Conservation (phyloP, 2,329 filamentous ascomycete species). For the Amphichorda felina region DNA sequence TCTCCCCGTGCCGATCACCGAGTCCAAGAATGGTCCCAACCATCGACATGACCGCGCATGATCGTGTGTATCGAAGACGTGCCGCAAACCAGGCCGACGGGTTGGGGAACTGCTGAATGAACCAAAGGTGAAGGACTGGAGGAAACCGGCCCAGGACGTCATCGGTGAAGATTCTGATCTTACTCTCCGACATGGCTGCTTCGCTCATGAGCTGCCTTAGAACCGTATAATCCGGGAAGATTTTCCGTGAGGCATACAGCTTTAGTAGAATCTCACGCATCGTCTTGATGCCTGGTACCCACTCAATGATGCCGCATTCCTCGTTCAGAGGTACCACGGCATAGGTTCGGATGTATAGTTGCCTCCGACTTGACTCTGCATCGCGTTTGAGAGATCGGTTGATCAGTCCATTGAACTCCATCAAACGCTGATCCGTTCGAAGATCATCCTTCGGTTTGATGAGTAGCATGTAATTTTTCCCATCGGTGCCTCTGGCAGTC, state of each 20-base stretch:
- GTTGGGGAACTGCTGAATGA: slow-evolving; percentile 87
- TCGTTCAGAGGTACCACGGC: slow-evolving; percentile 94
- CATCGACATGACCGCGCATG: slow-evolving; percentile 99
- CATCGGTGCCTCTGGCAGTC: slow-evolving; percentile 79
- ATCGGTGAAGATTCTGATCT: slow-evolving; percentile 61
- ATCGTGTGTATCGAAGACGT: slow-evolving; percentile 79
- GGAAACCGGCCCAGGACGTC: slow-evolving; percentile 56
- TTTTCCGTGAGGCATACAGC: slow-evolving; percentile 64
- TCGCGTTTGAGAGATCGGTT: slow-evolving; percentile 89
- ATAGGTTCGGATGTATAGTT: slow-evolving; percentile 94
- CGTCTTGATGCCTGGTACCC: slow-evolving; percentile 93
- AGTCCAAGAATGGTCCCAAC: slow-evolving; percentile 89
- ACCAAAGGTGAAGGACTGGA: slow-evolving; percentile 85
- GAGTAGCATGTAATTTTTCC: slow-evolving; percentile 75
- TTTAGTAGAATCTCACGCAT: slow-evolving; percentile 80
- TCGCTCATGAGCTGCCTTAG: slow-evolving; percentile 54
- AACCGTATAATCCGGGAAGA: slow-evolving; percentile 56
- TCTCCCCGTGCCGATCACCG: slow-evolving; percentile 93
- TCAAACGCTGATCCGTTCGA: slow-evolving; percentile 91
- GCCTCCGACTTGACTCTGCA: slow-evolving; percentile 77
- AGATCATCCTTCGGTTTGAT: slow-evolving; percentile 98
- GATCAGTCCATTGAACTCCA: slow-evolving; percentile 99
- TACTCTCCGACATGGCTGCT: slow-evolving; percentile 42
- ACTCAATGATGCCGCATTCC: slow-evolving; percentile 95
- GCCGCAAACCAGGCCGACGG: slow-evolving; percentile 87